Conservation (phyloP, 768 basidiomycete species). For the Boletus rex-veris region DNA sequence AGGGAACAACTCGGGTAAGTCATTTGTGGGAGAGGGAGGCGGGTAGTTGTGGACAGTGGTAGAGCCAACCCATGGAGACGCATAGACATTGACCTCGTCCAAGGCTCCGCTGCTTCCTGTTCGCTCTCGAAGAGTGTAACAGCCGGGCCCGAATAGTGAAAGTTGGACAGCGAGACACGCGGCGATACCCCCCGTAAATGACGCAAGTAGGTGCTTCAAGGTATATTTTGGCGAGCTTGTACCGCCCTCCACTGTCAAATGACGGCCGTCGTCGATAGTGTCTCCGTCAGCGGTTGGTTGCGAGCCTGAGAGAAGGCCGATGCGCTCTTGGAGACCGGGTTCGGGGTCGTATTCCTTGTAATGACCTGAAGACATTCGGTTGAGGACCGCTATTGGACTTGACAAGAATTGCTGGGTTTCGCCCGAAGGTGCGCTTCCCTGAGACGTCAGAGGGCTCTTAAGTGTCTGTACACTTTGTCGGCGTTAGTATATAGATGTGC, state of each 20-base stretch:
- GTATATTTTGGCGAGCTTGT: constrained; percentile 13
- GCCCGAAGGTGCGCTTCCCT: too few relatives aligned
- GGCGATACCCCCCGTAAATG: constrained; percentile 53
- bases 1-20: constrained; percentile 69
- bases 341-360: constrained; percentile 36
- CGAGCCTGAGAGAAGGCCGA: constrained; percentile 35
- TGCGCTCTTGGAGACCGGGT: constrained; percentile 40
- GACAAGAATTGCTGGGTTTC: too few relatives aligned
- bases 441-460: too few relatives aligned
- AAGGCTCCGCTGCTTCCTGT: neutral
- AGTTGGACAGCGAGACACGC: constrained; percentile 50
- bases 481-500: neutral
- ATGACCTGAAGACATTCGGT: constrained; percentile 6
- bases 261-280: neutral
- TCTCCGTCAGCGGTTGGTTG: constrained; percentile 7
- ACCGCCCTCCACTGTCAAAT: constrained; percentile 13
- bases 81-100: constrained; percentile 37
- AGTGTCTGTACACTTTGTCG: too few relatives aligned
- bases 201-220: constrained; percentile 37
- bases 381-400: too few relatives aligned
- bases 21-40: constrained; percentile 70
- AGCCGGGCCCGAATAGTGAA: constrained; percentile 32
- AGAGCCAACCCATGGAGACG: constrained; percentile 69
- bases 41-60: constrained; percentile 68
- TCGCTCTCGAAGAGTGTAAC: constrained; percentile 30